A percentile compares a stretch with the other conserved stretches of the same genome.
These are phyloP conservation scores for Terfezia boudieri DNA, from an alignment of 495 filamentous ascomycete genomes.

Conservation along the genomic window DNA sequence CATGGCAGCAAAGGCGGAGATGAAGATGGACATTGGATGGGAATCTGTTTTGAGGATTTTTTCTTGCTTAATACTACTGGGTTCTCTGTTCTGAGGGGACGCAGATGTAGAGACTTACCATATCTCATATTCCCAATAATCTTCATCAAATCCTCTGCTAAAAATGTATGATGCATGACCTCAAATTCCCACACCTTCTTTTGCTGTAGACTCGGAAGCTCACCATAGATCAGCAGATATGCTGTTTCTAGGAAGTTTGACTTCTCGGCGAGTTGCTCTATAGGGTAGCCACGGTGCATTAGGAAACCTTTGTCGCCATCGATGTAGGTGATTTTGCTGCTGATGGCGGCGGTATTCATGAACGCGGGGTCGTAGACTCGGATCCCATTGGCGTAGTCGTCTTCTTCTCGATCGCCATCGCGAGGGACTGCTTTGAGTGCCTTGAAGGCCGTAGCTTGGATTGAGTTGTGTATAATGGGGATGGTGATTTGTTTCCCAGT, in stretches of 20 bases:
- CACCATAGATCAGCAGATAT: slow-evolving; percentile 28
- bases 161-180: slow-evolving; percentile 21
- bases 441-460: slow-evolving; percentile 28
- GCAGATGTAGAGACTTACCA: slow-evolving; percentile 4
- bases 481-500: slow-evolving; percentile 28
- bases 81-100: background rate
- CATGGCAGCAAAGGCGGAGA: slow-evolving; percentile 24
- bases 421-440: slow-evolving; percentile 21
- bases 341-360: slow-evolving; percentile 30
- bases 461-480: slow-evolving; percentile 28
- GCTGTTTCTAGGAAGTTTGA: slow-evolving; percentile 24
- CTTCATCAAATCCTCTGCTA: slow-evolving; percentile 19
- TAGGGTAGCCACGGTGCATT: slow-evolving; percentile 24
- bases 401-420: slow-evolving; percentile 8
- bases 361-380: slow-evolving; percentile 32
- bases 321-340: slow-evolving; percentile 31
- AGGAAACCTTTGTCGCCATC: slow-evolving; percentile 23
- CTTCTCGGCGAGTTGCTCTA: slow-evolving; percentile 24
- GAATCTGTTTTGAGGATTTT: slow-evolving; percentile 10
- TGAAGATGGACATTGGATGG: slow-evolving; percentile 25
- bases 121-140: slow-evolving; percentile 21
- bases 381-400: slow-evolving; percentile 22
- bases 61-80: background rate
- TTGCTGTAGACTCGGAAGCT: slow-evolving; percentile 22
- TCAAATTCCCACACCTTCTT: slow-evolving; percentile 18